Conservation (phyloP, 768 basidiomycete species). For the Kwoniella sp. region DNA sequence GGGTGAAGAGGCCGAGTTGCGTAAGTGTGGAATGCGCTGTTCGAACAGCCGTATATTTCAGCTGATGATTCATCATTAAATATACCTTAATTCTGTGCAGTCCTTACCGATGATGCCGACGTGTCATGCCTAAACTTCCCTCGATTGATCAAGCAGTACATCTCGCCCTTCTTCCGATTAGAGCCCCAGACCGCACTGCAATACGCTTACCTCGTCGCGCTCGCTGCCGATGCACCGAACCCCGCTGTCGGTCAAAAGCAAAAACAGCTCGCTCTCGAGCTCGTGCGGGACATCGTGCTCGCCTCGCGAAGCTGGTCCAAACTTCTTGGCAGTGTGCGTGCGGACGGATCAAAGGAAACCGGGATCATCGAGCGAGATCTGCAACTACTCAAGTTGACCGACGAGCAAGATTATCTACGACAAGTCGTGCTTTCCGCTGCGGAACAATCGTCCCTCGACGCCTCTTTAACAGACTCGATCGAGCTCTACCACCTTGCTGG, state of each 20-base stretch:
- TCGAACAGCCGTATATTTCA: too few species aligned
- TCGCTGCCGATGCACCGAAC: constrained; percentile 71
- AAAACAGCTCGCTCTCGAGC: constrained; percentile 62
- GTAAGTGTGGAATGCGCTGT: constrained; percentile 28
- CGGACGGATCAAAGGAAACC: constrained; percentile 88
- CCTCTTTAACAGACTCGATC: constrained; percentile 84
- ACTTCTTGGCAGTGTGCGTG: constrained; percentile 86
- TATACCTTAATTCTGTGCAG: constrained; percentile 17
- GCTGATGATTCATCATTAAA: neutral
- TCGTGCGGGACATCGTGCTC: constrained; percentile 58
- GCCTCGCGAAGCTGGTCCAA: constrained; percentile 71
- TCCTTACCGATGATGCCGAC: constrained; percentile 32
- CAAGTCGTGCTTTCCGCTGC: constrained; percentile 83
- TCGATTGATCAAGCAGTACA: constrained; percentile 86
- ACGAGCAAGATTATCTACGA: constrained; percentile 70
- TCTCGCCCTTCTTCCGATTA: constrained; percentile 86
- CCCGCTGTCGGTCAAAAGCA: constrained; percentile 77
- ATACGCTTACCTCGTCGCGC: constrained; percentile 84
- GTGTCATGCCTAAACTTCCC: constrained; percentile 66
- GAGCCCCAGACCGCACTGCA: constrained; percentile 92
- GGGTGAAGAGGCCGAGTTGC: constrained; percentile 74
- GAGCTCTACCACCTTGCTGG: constrained; percentile 94
- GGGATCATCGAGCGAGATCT: constrained; percentile 86
- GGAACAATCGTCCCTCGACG: constrained; percentile 75
- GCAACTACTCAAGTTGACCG: constrained; percentile 69